Evolutionary conservation across 306 rosid genomes (phyloP), one percentile per base, ranked within the genome.

Genomic region (Dalbergia cochinchinensis): DNA sequence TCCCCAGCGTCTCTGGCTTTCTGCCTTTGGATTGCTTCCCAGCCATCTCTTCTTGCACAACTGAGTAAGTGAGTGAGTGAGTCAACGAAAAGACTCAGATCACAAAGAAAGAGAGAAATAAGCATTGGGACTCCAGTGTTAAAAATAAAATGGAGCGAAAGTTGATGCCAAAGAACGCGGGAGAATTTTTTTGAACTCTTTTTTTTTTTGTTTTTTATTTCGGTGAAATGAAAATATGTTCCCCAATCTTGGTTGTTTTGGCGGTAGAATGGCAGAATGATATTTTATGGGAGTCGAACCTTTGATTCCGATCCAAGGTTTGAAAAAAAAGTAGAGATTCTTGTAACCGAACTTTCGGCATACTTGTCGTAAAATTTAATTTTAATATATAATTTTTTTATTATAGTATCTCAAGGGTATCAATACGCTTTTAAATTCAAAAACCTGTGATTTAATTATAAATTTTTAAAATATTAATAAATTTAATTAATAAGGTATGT

Each of bases 11-110:
- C 34, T 85, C 89, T 1, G 88, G 20, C 9, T 82, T 92, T 85
- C 83, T 84, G 35, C 86, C 41, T 74, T 69, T 92, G 16, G 90
- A 74, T 79, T 88, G 97, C 84, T 86, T 94, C 70, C 91, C 87
- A 11, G 80, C 80, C 98, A 94, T 94, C 18, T n/a, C 37, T 39
- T 48, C 13, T 4, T 39, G 53, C 18, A 35, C 6, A 22, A 11
- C 41, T 1, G 8, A 20, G 3, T 60, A 22, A 11, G 65, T 1
- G 8, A 20, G 3, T 60, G 65, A 60, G 31, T 26, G 31, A 26
- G 31, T 26, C 31, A 11, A 60, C 1, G 1, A 7, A 51, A 54
- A n/a, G 53, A 11, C 8, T 35, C 12, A 42, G 59, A 60, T n/a
- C 12, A 35, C 72, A 8, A 22, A 11, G 65, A 54, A 14, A 33